These are phyloP conservation scores for Alternaria triticimaculans DNA, from an alignment of 2,329 filamentous ascomycete species.

Conservation along the genomic window DNA sequence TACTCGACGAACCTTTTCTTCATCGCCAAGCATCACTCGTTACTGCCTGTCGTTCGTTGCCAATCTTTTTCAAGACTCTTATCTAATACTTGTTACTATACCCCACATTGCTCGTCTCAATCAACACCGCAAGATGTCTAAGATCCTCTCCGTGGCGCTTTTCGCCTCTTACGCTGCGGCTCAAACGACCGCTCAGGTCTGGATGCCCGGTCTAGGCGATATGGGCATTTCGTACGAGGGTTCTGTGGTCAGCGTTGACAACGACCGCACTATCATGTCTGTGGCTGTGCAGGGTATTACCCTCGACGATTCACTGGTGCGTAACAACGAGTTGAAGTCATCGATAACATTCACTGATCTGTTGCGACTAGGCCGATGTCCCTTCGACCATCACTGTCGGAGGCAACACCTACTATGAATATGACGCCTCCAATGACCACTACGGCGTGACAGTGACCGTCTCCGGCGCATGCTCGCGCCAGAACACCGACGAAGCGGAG, in stretches of 20 bases:
- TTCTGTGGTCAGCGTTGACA: constrained; percentile 29
- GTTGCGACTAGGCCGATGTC: background rate
- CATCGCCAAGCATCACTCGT: constrained; percentile 4
- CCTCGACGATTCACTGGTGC: background rate
- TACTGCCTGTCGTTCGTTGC: constrained; percentile 1
- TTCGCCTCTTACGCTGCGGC: constrained; percentile 32
- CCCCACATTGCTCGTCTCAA: background rate
- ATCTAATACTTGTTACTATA: background rate
- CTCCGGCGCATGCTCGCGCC: constrained; percentile 18
- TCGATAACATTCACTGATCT: background rate
- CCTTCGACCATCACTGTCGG: constrained; percentile 17
- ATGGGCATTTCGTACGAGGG: constrained; percentile 21
- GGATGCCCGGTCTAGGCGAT: constrained; percentile 27
- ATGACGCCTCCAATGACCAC: constrained; percentile 13
- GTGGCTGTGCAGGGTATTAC: constrained; percentile 12
- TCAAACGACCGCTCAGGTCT: constrained; percentile 37
- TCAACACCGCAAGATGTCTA: constrained; percentile 26
- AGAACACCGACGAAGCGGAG: constrained; percentile 12
- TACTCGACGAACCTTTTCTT: background rate
- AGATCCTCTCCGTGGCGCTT: constrained; percentile 25
- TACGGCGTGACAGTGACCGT: constrained; percentile 13
- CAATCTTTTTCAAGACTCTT: background rate
- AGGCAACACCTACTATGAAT: constrained; percentile 27
- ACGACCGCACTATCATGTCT: constrained; percentile 29
- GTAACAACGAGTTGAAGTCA: background rate